Conservation (phyloP, 306 rosid genomes). For the Lathyrus sativus region DNA sequence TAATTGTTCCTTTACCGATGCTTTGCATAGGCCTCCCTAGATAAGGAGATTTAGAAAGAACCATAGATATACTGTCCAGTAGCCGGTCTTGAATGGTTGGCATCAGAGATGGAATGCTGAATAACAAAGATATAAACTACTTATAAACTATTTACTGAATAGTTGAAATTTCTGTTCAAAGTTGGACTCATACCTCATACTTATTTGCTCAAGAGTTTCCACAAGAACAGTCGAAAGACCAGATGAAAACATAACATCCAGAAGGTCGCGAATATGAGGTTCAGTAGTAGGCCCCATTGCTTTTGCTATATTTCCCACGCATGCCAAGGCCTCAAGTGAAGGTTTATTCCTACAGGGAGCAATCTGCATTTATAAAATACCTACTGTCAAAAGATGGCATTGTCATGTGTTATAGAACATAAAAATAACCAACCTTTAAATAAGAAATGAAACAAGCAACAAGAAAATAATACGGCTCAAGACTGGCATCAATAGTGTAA, state of each 20-base stretch:
- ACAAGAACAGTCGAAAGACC: slow-evolving; percentile 91
- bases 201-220: slow-evolving; percentile 86
- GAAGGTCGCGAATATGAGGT: no score
- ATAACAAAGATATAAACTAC: slow-evolving; percentile 34
- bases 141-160: slow-evolving; percentile 27
- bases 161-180: slow-evolving; percentile 22
- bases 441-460: slow-evolving; percentile 19
- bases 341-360: no score
- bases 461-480: slow-evolving; percentile 29
- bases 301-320: no score
- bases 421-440: slow-evolving; percentile 35
- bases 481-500: slow-evolving; percentile 31
- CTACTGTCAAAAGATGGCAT: slow-evolving; percentile 40
- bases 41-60: no score
- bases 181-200: slow-evolving; percentile 54
- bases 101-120: slow-evolving; percentile 85
- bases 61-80: slow-evolving; percentile 86
- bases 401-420: slow-evolving; percentile 26
- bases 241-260: slow-evolving; percentile 87
- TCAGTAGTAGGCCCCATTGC: no score
- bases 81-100: slow-evolving; percentile 91
- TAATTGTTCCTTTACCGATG: no score
- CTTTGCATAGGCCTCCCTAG: no score
- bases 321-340: no score
- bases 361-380: no score